Evolutionary conservation across 352 stramenopile species (phyloP).

Genomic region (Pythium phragmitis): DNA sequence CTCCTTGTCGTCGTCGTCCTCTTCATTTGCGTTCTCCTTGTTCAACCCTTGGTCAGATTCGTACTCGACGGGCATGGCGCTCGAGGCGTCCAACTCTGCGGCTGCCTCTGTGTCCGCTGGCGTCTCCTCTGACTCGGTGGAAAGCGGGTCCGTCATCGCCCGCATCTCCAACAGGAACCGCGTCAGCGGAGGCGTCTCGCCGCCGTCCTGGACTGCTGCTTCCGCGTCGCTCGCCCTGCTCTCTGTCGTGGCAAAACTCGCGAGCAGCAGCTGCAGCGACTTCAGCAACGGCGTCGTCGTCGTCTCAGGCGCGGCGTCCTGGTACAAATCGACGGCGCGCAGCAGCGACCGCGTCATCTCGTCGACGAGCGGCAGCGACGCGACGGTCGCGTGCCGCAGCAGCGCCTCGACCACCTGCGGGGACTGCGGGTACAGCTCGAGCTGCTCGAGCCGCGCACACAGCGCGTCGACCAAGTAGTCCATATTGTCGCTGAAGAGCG

Average conservation of each 20-base stretch:
- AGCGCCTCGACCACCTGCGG: slow-evolving; percentile 76
- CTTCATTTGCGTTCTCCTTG: slow-evolving; percentile 33
- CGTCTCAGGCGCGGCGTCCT: slow-evolving; percentile 29
- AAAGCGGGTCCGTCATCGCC: slow-evolving; percentile 30
- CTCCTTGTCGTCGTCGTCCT: slow-evolving; percentile 29
- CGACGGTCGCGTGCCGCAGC: slow-evolving; percentile 54
- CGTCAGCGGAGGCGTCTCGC: slow-evolving; percentile 31
- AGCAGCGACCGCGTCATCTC: slow-evolving; percentile 74
- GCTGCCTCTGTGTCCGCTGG: slow-evolving; percentile 1
- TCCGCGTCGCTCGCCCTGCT: background rate
- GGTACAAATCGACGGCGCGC: slow-evolving; percentile 72
- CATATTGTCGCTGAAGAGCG: slow-evolving; percentile 79
- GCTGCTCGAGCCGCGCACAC: slow-evolving; percentile 61
- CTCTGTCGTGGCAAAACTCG: slow-evolving; percentile 2
- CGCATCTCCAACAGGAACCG: slow-evolving; percentile 72
- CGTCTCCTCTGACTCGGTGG: slow-evolving; percentile 1
- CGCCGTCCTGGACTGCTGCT: background rate
- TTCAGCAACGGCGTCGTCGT: slow-evolving; percentile 14
- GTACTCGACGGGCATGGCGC: slow-evolving; percentile 70
- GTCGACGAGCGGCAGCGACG: slow-evolving; percentile 74
- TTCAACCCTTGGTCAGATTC: slow-evolving; percentile 24
- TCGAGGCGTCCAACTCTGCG: slow-evolving; percentile 35
- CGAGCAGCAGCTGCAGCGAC: slow-evolving; percentile 55
- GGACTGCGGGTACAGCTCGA: slow-evolving; percentile 70
- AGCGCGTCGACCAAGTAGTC: slow-evolving; percentile 88